These are phyloP conservation scores for Brassica hybrid DNA, from an alignment of 441 rosid genomes.

Conservation along the genomic window DNA sequence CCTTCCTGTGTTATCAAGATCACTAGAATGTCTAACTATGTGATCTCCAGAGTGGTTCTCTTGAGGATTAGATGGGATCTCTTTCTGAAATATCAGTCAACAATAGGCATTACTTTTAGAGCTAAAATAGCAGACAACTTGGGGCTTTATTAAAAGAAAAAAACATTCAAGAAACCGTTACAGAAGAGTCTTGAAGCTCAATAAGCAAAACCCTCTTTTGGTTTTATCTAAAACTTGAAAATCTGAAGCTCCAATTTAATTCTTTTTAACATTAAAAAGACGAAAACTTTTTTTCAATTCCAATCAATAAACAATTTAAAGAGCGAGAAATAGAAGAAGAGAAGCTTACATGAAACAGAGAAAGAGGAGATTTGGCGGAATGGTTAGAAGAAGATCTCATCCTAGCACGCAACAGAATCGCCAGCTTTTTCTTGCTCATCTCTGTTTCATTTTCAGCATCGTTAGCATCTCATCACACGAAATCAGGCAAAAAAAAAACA, in stretches of 20 bases:
- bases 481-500: background rate
- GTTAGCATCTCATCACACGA: background rate
- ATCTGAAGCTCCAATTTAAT: background rate
- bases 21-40: slow-evolving; percentile 24
- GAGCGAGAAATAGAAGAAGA: background rate
- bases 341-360: slow-evolving; percentile 62
- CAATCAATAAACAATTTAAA: background rate
- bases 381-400: slow-evolving; percentile 56
- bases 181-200: slow-evolving; percentile 18
- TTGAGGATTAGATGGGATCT: slow-evolving; percentile 43
- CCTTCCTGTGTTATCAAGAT: slow-evolving; percentile 41
- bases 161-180: slow-evolving; percentile 9
- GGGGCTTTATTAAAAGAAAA: background rate
- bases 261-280: background rate
- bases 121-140: slow-evolving; percentile 3
- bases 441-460: slow-evolving; percentile 18
- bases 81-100: slow-evolving; percentile 42
- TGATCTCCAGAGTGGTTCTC: slow-evolving; percentile 40
- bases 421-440: slow-evolving; percentile 81
- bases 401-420: slow-evolving; percentile 76
- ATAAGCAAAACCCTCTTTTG: background rate
- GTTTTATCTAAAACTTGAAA: no score
- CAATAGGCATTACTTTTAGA: background rate
- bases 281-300: background rate
- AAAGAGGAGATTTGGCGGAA: slow-evolving; percentile 48